Conservation (phyloP, 371 early-diverging fungal genomes). For the Umbelopsis sp. region DNA sequence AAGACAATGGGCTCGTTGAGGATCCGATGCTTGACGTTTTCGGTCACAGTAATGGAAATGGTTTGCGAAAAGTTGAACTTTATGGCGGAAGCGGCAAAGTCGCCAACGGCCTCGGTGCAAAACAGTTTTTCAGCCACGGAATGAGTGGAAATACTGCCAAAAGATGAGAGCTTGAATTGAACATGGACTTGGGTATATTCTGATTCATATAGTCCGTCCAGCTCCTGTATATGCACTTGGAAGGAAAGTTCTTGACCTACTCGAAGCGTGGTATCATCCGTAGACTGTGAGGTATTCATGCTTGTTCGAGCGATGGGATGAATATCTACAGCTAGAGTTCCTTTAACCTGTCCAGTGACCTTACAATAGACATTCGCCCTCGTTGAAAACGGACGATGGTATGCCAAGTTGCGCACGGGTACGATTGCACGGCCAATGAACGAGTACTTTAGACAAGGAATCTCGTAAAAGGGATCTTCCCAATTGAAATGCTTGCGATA, state of each 20-base stretch:
- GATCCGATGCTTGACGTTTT: constrained; percentile 46
- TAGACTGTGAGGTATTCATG: not conserved
- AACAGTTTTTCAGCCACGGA: constrained; percentile 63
- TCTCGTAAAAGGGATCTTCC: constrained; percentile 79
- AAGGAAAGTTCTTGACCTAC: constrained; percentile 67
- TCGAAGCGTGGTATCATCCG: constrained; percentile 26
- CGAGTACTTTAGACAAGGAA: constrained; percentile 64
- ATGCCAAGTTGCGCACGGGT: constrained; percentile 52
- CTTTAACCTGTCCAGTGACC: constrained; percentile 58
- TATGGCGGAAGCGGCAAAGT: constrained; percentile 57
- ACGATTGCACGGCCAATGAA: constrained; percentile 67
- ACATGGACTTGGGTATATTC: constrained; percentile 81
- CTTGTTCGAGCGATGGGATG: constrained; percentile 50
- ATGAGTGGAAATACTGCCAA: constrained; percentile 51
- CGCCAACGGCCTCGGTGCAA: constrained; percentile 66
- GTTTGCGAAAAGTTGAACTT: constrained; percentile 70
- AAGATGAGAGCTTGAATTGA: constrained; percentile 73
- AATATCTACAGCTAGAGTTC: constrained; percentile 48
- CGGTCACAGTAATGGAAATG: constrained; percentile 52
- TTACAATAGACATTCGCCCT: constrained; percentile 60
- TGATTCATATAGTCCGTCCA: constrained; percentile 71
- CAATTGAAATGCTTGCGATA: constrained; percentile 77
- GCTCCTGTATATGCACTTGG: constrained; percentile 70
- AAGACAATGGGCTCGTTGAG: constrained; percentile 47
- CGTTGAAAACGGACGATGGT: constrained; percentile 55